Conservation (phyloP, 1,284 basidiomycete genomes). For the Fomitiporia mediterranea region DNA sequence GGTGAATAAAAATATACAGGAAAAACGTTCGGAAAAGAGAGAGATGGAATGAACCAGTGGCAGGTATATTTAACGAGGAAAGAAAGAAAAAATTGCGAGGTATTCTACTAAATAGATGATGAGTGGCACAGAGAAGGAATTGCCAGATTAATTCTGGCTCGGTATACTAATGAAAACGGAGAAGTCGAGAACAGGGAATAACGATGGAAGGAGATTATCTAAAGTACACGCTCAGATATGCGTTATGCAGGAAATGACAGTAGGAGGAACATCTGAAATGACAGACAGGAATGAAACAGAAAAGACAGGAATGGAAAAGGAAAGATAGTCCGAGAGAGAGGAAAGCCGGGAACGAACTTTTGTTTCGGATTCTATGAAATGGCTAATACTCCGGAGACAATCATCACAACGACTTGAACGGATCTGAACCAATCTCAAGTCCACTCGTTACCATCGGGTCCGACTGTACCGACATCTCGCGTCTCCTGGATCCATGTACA, state of each 20-base stretch:
- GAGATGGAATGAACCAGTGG: background rate
- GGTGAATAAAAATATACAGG: background rate
- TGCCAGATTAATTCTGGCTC: background rate
- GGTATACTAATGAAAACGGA: background rate
- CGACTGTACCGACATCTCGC: background rate
- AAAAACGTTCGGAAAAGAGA: background rate
- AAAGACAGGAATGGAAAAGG: slow-evolving; percentile 1
- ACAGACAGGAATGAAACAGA: slow-evolving; percentile 1
- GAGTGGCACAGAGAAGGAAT: slow-evolving; percentile 3
- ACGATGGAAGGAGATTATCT: too few relatives aligned
- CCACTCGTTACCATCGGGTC: background rate
- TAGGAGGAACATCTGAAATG: background rate
- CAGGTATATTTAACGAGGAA: background rate
- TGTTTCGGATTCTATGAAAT: background rate
- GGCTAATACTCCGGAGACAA: background rate
- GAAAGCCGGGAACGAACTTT: too few relatives aligned
- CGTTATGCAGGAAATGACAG: background rate
- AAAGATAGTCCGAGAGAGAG: background rate
- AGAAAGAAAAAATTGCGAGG: background rate
- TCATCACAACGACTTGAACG: slow-evolving; percentile 12
- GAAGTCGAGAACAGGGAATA: background rate
- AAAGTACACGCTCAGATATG: slow-evolving; percentile 5
- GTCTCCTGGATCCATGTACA: background rate
- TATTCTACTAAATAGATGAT: background rate
- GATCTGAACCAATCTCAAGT: slow-evolving; percentile 6